Conservation (phyloP, 2,329 filamentous ascomycete species). For the Magnaporthiopsis incrustans region DNA sequence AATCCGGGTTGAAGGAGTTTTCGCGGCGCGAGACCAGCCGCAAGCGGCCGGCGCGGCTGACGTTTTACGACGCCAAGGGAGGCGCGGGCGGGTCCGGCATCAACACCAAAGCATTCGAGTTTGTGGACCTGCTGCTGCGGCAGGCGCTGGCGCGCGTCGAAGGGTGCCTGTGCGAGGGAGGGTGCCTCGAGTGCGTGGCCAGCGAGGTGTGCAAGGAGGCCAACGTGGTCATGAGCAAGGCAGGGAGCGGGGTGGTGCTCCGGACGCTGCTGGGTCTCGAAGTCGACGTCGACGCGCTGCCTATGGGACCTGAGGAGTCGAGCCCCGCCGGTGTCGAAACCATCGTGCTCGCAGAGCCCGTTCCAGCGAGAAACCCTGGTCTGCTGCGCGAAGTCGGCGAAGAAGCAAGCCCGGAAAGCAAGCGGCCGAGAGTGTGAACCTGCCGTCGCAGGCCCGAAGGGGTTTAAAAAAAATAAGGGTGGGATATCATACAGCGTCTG, state of each 20-base stretch:
- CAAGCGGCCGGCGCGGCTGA: conserved; percentile 80
- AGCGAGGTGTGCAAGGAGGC: conserved; percentile 76
- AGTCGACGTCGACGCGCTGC: conserved; percentile 75
- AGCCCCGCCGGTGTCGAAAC: conserved; percentile 72
- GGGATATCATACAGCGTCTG: background rate
- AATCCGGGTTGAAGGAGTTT: conserved; percentile 81
- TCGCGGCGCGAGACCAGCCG: conserved; percentile 48
- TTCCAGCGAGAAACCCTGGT: conserved; percentile 33
- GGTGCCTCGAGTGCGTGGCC: conserved; percentile 86
- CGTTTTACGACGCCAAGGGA: conserved; percentile 93
- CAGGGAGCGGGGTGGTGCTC: conserved; percentile 73
- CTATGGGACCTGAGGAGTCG: conserved; percentile 72
- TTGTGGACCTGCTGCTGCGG: conserved; percentile 68
- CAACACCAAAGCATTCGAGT: conserved; percentile 88
- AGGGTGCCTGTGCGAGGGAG: conserved; percentile 62
- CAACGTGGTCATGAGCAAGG: conserved; percentile 92
- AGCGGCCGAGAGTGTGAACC: background rate
- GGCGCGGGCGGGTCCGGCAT: conserved; percentile 78
- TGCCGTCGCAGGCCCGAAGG: background rate
- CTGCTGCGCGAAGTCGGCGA: background rate
- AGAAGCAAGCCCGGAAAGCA: background rate
- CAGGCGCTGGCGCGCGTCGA: conserved; percentile 73
- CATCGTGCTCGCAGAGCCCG: conserved; percentile 62
- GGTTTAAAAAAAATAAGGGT: too few species aligned
- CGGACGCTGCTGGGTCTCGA: conserved; percentile 66